These are phyloP conservation scores for Sporobolomyces pararoseus DNA, from an alignment of 768 basidiomycete genomes.

Conservation along the genomic window DNA sequence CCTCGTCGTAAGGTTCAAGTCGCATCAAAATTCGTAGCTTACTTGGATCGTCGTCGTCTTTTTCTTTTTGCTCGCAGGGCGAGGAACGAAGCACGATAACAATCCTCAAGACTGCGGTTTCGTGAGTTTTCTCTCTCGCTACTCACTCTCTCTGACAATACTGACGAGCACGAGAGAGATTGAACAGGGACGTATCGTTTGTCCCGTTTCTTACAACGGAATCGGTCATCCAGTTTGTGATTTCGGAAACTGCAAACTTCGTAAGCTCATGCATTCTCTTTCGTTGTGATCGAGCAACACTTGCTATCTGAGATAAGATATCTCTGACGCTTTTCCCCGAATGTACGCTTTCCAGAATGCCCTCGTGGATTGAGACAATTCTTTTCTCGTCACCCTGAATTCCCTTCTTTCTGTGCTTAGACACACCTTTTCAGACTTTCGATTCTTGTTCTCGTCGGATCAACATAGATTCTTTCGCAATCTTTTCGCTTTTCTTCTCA, in stretches of 20 bases:
- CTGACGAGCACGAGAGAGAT: too few species aligned
- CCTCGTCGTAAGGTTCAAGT: too few species aligned
- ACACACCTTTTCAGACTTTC: too few species aligned
- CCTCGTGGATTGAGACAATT: constrained; percentile 15
- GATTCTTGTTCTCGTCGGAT: not conserved
- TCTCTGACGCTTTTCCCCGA: too few species aligned
- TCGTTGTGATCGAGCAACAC: not conserved
- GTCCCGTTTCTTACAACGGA: constrained; percentile 25
- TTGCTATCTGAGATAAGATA: too few species aligned
- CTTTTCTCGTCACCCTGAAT: constrained; percentile 2
- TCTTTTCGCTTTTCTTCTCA: too few species aligned
- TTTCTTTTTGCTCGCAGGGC: too few species aligned
- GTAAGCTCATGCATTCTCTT: not conserved
- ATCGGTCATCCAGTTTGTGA: constrained; percentile 17
- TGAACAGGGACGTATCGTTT: constrained; percentile 21
- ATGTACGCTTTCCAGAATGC: constrained; percentile 2
- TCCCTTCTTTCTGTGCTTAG: constrained; percentile 25
- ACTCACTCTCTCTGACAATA: too few species aligned
- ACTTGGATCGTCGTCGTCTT: too few species aligned
- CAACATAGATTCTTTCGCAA: too few species aligned
- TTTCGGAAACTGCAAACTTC: constrained; percentile 15
- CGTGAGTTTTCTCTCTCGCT: not conserved
- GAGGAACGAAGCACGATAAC: not conserved
- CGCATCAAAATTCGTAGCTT: too few species aligned
- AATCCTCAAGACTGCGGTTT: constrained; percentile 14